A percentile compares a stretch with the other conserved stretches of the same genome.
These are phyloP conservation scores for Poa pratensis DNA, from an alignment of 176 grass and related monocot genomes.

Conservation along the genomic window DNA sequence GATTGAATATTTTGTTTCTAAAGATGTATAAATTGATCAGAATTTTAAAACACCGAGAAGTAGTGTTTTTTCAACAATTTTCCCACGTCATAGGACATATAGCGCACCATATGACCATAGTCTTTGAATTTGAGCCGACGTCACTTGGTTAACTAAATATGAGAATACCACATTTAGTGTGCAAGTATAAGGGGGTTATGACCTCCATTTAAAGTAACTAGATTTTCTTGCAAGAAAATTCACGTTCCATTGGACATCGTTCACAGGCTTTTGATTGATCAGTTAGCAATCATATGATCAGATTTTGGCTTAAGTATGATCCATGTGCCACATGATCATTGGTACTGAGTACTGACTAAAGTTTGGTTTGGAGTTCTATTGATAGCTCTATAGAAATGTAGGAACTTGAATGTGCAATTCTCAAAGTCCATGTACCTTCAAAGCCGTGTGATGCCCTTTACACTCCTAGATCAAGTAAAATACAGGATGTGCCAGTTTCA, in stretches of 20 bases:
- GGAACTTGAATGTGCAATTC: neutral
- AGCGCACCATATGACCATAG: neutral
- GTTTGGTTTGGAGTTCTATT: neutral
- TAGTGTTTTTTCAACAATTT: neutral
- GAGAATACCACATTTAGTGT: neutral
- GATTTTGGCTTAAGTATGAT: neutral
- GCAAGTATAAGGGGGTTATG: neutral
- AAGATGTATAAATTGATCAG: neutral
- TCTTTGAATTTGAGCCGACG: neutral
- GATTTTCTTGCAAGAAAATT: neutral
- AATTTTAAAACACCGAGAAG: neutral
- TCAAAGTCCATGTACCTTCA: neutral
- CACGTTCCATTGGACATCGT: neutral
- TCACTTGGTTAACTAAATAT: constrained; percentile 1
- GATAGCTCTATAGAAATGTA: neutral
- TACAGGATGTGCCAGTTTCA: neutral
- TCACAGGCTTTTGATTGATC: neutral
- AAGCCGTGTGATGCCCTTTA: neutral
- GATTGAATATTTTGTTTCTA: neutral
- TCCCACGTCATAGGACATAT: neutral
- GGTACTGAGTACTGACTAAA: neutral
- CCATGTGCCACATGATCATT: neutral
- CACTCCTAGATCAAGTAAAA: neutral
- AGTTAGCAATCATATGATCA: constrained; percentile 15
- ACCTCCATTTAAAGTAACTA: neutral